Conservation (phyloP, 371 early-diverging fungal genomes). For the Haplosporangium sp. region DNA sequence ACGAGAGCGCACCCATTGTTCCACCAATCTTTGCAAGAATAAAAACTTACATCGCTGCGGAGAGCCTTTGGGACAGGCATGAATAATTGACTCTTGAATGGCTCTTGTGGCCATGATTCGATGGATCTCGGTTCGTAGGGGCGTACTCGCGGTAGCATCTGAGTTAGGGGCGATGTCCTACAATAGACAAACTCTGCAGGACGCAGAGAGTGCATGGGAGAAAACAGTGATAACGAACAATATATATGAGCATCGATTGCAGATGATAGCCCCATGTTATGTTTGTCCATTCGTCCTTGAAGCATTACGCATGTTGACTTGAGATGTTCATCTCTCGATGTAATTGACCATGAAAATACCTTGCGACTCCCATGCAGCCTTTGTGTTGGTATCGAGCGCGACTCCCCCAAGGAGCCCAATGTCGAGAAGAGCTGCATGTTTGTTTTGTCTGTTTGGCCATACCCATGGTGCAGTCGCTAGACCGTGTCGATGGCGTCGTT, state of each 20-base stretch:
- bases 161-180: constrained; percentile 19
- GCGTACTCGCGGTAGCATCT: constrained; percentile 40
- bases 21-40: neutral
- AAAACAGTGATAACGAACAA: neutral
- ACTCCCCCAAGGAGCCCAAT: constrained; percentile 41
- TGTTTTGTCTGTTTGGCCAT: constrained; percentile 22
- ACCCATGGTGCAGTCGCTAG: constrained; percentile 27
- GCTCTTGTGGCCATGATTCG: constrained; percentile 11
- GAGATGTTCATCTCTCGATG: neutral
- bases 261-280: neutral
- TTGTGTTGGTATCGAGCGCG: constrained; percentile 12
- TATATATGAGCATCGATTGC: neutral
- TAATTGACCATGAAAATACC: constrained; percentile 19
- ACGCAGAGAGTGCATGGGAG: neutral
- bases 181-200: constrained; percentile 24
- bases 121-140: constrained; percentile 28
- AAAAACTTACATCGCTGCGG: constrained; percentile 2
- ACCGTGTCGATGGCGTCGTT: constrained; percentile 34
- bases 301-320: neutral
- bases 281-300: neutral
- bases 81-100: neutral
- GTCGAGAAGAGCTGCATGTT: constrained; percentile 31
- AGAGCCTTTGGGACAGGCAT: neutral
- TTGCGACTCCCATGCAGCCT: constrained; percentile 18
- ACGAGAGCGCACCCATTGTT: neutral